Evolutionary conservation across 495 filamentous ascomycete species (phyloP), one percentile per base, ranked within the genome.

Genomic region (Lindgomyces ingoldianus): DNA sequence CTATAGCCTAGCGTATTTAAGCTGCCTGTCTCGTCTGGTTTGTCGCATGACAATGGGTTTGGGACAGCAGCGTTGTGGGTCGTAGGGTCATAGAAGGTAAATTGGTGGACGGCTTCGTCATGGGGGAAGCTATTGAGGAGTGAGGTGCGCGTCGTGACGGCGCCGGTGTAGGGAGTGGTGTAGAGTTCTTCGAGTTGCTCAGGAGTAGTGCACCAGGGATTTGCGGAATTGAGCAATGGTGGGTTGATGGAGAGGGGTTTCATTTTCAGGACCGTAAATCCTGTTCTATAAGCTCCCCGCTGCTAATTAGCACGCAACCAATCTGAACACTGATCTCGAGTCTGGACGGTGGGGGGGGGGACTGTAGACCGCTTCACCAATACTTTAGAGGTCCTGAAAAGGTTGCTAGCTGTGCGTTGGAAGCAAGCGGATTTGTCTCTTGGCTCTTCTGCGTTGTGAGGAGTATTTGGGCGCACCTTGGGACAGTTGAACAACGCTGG

Each of bases 191-290:
- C 49, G 4, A 91, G 77, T 60, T 91, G 84, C 6, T 78, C 79
- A 11, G 74, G 62, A 4, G 81, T 83, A 0, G 84, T 88, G 12
- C 87, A 87, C 87, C 88, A 90, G 3, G 87, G 87, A 56, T 80
- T 84, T 22, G 88, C 80, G 1, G 87, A 85, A 74, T 91, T 91
- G 68, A 90, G 72, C 27, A 91, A 80, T 0, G 88, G 87, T 3
- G 87, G 88, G 29, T 74, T 29, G 68, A 91, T 84, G 16, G 22
- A 10, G 6, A 65, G 54, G 8, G 9, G 25, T 16, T 59, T 46
- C 52, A 65, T 59, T 2, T 30, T 55, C 24, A 21, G 25, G 19
- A 26, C 6, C n/a, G 42, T 46, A 10, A 19, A 4, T 46, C 22
- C 42, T n/a, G 42, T n/a, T 3, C 42, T 46, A 14, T 14, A 19